These are phyloP conservation scores for Termitomyces sp. DNA, from an alignment of 768 basidiomycete species.

Conservation along the genomic window DNA sequence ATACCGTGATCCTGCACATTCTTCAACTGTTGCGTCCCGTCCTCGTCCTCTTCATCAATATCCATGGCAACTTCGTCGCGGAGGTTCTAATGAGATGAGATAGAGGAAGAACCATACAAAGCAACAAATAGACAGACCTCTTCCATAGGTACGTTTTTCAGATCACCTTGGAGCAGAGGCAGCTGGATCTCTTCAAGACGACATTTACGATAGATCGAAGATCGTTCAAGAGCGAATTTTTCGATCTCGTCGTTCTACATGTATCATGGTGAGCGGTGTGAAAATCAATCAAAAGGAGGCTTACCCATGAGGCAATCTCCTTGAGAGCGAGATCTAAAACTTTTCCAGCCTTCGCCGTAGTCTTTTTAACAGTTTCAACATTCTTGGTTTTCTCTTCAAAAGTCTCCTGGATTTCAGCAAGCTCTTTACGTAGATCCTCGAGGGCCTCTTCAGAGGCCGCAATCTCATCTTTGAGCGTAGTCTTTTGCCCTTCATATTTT, in stretches of 20 bases:
- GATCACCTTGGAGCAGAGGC: conserved; percentile 67
- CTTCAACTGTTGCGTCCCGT: conserved; percentile 68
- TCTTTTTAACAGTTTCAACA: conserved; percentile 74
- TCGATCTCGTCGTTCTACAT: conserved; percentile 74
- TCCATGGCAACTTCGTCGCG: conserved; percentile 90
- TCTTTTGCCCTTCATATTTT: conserved; percentile 51
- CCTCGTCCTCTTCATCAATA: conserved; percentile 87
- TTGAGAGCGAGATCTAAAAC: conserved; percentile 84
- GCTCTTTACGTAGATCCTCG: conserved; percentile 50
- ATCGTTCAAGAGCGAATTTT: conserved; percentile 78
- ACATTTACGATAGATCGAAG: conserved; percentile 85
- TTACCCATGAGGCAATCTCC: conserved; percentile 78
- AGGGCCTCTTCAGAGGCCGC: conserved; percentile 49
- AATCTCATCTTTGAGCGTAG: conserved; percentile 53
- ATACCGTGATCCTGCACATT: conserved; percentile 80
- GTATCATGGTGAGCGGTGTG: conserved; percentile 1
- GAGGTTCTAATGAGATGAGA: conserved; percentile 46
- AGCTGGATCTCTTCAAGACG: conserved; percentile 88
- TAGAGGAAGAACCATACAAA: conserved; percentile 4
- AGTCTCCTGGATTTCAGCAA: conserved; percentile 52
- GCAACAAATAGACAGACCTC: conserved; percentile 51
- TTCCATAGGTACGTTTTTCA: conserved; percentile 91
- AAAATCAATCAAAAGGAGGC: conserved; percentile 10
- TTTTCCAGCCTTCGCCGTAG: conserved; percentile 63
- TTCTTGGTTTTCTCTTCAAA: conserved; percentile 69